A percentile compares a stretch with the other conserved stretches of the same genome.
Conservation (phyloP, 129 eudicot genomes). For the Escallonia rubra region DNA sequence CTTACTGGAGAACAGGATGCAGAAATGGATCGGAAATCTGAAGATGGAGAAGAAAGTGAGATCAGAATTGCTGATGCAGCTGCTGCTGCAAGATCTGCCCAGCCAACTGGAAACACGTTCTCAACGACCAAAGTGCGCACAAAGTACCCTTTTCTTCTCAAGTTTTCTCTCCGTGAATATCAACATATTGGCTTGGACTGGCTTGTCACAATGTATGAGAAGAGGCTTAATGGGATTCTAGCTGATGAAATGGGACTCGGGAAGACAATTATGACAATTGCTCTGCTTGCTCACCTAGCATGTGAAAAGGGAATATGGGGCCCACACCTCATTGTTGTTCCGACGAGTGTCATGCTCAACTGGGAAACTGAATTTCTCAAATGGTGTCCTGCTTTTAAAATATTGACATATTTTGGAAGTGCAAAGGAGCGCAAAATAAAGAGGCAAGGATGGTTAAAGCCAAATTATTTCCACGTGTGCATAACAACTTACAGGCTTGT, state of each 20-base stretch:
- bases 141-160: conserved; percentile 81
- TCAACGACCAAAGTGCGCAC: conserved; percentile 90
- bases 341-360: conserved; percentile 99
- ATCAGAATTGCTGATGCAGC: conserved; percentile 95
- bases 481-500: conserved; percentile 94
- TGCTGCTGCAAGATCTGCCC: conserved; percentile 97
- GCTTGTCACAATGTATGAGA: conserved; percentile 98
- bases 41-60: conserved; percentile 59
- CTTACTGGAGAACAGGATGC: conserved; percentile 31
- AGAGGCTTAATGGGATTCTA: conserved; percentile 88
- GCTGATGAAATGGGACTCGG: conserved; percentile 99
- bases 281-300: conserved; percentile 93
- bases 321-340: conserved; percentile 97
- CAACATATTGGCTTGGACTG: conserved; percentile 98
- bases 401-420: conserved; percentile 93
- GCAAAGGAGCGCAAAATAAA: conserved; percentile 90
- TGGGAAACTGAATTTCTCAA: conserved; percentile 99
- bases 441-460: conserved; percentile 98
- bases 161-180: conserved; percentile 93
- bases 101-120: conserved; percentile 95
- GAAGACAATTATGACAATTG: conserved; percentile 97
- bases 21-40: conserved; percentile 21
- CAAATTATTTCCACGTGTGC: conserved; percentile 83
- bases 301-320: conserved; percentile 99
- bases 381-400: conserved; percentile 99